Conservation (phyloP, 129 eudicot genomes). For the Dittrichia graveolens region DNA sequence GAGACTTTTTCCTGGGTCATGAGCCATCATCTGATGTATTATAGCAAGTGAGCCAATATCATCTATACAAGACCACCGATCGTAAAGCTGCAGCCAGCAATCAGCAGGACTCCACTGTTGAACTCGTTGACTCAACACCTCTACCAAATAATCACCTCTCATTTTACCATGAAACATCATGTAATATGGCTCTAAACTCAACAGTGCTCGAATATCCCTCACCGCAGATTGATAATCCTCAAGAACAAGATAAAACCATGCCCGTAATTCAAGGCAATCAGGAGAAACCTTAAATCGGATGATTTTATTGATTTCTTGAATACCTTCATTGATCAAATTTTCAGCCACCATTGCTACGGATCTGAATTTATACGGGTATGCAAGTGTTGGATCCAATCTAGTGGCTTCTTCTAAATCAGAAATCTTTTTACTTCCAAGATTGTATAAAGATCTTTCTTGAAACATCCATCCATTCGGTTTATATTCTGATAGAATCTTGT, state of each 20-base stretch:
- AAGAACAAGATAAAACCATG: constrained; percentile 62
- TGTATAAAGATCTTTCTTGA: constrained; percentile 66
- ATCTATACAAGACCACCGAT: constrained; percentile 79
- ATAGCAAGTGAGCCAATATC: constrained; percentile 79
- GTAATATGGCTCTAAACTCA: constrained; percentile 64
- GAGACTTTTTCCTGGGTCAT: constrained; percentile 70
- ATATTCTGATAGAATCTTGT: constrained; percentile 40
- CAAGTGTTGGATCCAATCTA: constrained; percentile 63
- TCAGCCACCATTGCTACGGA: constrained; percentile 51
- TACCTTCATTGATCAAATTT: constrained; percentile 47
- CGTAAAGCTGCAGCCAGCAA: constrained; percentile 79
- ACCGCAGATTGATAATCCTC: constrained; percentile 64
- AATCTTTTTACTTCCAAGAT: constrained; percentile 58
- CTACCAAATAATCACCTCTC: constrained; percentile 59
- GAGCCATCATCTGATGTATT: constrained; percentile 66
- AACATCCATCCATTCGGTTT: constrained; percentile 71
- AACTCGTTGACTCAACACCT: constrained; percentile 51
- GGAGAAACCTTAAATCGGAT: constrained; percentile 61
- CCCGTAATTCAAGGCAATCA: constrained; percentile 70
- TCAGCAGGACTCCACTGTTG: constrained; percentile 69
- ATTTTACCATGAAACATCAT: constrained; percentile 66
- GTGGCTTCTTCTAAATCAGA: constrained; percentile 55
- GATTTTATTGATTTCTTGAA: constrained; percentile 58
- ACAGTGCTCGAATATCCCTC: constrained; percentile 60
- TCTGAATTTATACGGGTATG: constrained; percentile 65